Conservation (phyloP, 805 yeast species). For the Metschnikowia bowlesiae region DNA sequence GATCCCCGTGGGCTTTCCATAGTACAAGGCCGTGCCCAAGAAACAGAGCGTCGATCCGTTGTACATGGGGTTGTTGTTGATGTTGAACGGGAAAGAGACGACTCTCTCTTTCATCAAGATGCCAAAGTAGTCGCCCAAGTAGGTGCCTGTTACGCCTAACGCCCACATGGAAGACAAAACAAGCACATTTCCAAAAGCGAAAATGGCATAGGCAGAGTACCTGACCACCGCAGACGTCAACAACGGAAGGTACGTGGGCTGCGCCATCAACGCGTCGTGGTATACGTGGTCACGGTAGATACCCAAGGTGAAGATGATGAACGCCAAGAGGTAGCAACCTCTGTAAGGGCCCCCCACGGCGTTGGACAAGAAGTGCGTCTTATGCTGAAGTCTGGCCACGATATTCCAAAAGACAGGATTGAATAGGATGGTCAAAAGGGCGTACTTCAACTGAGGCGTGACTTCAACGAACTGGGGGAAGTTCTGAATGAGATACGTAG, state of each 20-base stretch:
- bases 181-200: slow-evolving; percentile 71
- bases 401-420: slow-evolving; percentile 96
- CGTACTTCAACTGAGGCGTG: slow-evolving; percentile 19
- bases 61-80: slow-evolving; percentile 94
- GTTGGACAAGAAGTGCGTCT: slow-evolving; percentile 70
- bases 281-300: slow-evolving; percentile 72
- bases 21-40: slow-evolving; percentile 84
- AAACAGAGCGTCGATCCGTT: slow-evolving; percentile 87
- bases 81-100: slow-evolving; percentile 88
- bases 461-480: slow-evolving; percentile 13
- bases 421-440: slow-evolving; percentile 70
- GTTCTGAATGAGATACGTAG: slow-evolving; percentile 10
- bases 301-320: slow-evolving; percentile 81
- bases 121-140: slow-evolving; percentile 95
- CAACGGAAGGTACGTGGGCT: slow-evolving; percentile 60
- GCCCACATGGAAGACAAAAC: slow-evolving; percentile 86
- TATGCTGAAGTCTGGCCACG: slow-evolving; percentile 83
- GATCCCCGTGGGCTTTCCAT: slow-evolving; percentile 87
- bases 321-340: slow-evolving; percentile 85
- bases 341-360: slow-evolving; percentile 58
- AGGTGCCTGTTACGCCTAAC: slow-evolving; percentile 93
- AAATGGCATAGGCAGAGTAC: slow-evolving; percentile 50
- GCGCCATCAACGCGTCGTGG: slow-evolving; percentile 65
- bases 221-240: slow-evolving; percentile 35
- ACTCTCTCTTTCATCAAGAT: slow-evolving; percentile 89